These are phyloP conservation scores for Auriscalpium vulgare DNA, from an alignment of 768 basidiomycete genomes.

Conservation along the genomic window DNA sequence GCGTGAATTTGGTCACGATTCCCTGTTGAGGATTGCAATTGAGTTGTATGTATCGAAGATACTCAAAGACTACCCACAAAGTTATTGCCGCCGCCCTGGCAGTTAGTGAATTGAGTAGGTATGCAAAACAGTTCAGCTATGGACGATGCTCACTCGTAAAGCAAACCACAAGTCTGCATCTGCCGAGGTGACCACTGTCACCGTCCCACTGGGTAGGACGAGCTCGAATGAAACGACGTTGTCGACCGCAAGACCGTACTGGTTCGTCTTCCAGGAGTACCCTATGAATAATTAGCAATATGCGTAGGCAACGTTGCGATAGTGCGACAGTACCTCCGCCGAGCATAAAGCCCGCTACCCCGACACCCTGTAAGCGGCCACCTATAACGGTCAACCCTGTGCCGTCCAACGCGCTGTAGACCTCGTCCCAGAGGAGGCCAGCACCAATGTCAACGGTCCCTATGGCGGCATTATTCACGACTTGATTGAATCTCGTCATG, in stretches of 20 bases:
- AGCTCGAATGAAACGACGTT: conserved; percentile 22
- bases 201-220: conserved; percentile 23
- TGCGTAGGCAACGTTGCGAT: background rate
- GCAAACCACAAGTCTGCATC: conserved; percentile 10
- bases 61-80: background rate
- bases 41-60: no score
- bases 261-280: conserved; percentile 26
- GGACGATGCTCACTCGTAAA: background rate
- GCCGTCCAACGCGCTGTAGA: conserved; percentile 14
- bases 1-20: conserved; percentile 9
- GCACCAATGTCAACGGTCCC: conserved; percentile 14
- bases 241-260: conserved; percentile 27
- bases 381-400: conserved; percentile 17
- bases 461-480: background rate
- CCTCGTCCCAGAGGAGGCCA: conserved; percentile 22
- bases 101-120: no score
- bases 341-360: conserved; percentile 19
- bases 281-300: conserved; percentile 9
- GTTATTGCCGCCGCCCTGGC: conserved; percentile 8
- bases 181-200: background rate
- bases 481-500: conserved; percentile 15
- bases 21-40: background rate
- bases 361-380: conserved; percentile 17
- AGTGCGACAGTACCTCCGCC: conserved; percentile 16
- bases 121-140: no score